Base-by-base conservation (phyloP, 768 basidiomycete genomes). In the Russula olivacea region DNA sequence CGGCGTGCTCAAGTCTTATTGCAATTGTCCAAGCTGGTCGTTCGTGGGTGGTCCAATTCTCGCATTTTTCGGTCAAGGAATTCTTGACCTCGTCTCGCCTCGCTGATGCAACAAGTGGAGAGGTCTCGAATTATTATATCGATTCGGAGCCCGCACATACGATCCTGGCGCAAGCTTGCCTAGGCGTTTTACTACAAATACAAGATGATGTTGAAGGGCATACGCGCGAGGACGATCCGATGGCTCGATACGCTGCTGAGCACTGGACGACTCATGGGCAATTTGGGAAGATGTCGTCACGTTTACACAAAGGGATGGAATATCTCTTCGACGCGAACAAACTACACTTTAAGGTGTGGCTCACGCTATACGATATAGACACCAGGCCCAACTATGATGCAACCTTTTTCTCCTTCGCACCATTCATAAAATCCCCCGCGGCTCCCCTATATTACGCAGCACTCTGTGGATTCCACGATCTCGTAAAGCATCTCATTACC, bases 341-440 rank as follows among this genome's bases (percentile, higher is more conserved):
- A 30, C 55, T 19, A 14, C 38, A 43, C n/a, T 55, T 55, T 8
- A 0, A 1, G 2, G 40, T 19, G 3, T 55, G 55, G 55, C 15
- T 43, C 40, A 2, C 4, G 9, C 11, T 43, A 1, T n/a, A n/a
- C 17, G 41, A 55, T 28, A 43, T 55, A 1, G 55, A 55, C 19
- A 11, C 4, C 15, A 1, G 1, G 4, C 6, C 6, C 30, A 30
- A 30, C 3, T 1, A 2, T 2, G 11, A 1, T 4, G 12, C 3
- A 34, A 12, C 32, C n/a, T 52, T 52, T 4, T 17, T 2, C 34
- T 9, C 11, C 4, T 52, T n/a, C 51, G 12, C 32, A 12, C 1
- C 3, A 11, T 1, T 10, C 0, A 11, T n/a, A n/a, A n/a, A 28
- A 28, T 28, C 28, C 28, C 28, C 28, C 4, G 28, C 28, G 28